Percentiles rank a stretch among this genome's conserved stretches.
Conservation (phyloP, 495 filamentous ascomycete genomes). For the Gamarada debralockiae region DNA sequence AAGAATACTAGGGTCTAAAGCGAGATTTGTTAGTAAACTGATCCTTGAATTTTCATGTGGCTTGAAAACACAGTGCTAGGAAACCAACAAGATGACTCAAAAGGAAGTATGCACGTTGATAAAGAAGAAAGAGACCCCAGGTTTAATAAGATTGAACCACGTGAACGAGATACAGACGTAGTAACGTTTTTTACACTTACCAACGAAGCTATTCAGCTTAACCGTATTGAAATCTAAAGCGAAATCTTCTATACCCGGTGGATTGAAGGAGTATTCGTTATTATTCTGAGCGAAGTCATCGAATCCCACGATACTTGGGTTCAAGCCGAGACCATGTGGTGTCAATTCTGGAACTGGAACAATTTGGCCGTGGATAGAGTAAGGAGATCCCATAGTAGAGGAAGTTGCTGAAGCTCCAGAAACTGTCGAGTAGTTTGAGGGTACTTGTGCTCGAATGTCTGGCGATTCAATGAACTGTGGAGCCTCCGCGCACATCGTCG, state of each 20-base stretch:
- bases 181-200: conserved; percentile 67
- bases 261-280: conserved; percentile 33
- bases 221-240: conserved; percentile 41
- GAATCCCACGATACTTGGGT: conserved; percentile 62
- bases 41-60: neutral
- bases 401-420: conserved; percentile 76
- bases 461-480: conserved; percentile 22
- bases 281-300: conserved; percentile 41
- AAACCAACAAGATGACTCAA: conserved; percentile 62
- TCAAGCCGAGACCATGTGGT: conserved; percentile 58
- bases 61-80: conserved; percentile 27
- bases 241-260: conserved; percentile 52
- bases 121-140: conserved; percentile 27
- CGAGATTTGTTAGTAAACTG: conserved; percentile 12
- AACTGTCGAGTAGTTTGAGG: conserved; percentile 65
- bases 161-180: conserved; percentile 24
- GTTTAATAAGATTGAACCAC: conserved; percentile 25
- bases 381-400: conserved; percentile 79
- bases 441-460: conserved; percentile 41
- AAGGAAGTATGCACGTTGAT: conserved; percentile 37
- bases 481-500: conserved; percentile 18
- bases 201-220: conserved; percentile 60
- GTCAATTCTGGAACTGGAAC: conserved; percentile 59
- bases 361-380: conserved; percentile 55
- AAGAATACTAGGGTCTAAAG: conserved; percentile 22